Evolutionary conservation across 441 rosid genomes (phyloP).

Genomic region (Populus tomentosa): DNA sequence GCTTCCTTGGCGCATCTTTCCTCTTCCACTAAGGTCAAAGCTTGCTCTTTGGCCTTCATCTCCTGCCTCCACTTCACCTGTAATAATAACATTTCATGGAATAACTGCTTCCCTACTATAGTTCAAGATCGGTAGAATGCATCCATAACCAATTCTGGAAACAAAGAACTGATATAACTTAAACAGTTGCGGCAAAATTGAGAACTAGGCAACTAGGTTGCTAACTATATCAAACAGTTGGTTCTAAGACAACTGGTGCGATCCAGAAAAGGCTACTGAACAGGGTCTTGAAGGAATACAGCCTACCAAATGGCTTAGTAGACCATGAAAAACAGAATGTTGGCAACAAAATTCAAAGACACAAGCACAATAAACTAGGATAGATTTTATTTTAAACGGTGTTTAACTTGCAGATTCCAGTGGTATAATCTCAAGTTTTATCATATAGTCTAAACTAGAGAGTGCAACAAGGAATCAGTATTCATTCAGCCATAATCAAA

Average conservation of each 20-base stretch:
- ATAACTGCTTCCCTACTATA: slow-evolving; percentile 9
- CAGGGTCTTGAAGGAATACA: not conserved
- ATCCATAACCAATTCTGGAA: not conserved
- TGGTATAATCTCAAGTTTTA: not conserved
- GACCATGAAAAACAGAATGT: not conserved
- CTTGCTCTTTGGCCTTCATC: slow-evolving; percentile 58
- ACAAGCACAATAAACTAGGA: not conserved
- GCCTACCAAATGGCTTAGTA: not conserved
- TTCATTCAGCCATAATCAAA: not conserved
- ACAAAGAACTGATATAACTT: not conserved
- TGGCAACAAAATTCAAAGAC: not conserved
- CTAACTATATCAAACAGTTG: not conserved
- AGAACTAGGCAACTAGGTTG: not conserved
- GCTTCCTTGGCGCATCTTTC: slow-evolving; percentile 68
- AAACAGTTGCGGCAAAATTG: not conserved
- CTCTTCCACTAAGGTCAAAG: slow-evolving; percentile 56
- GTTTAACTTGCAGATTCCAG: not conserved
- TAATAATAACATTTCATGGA: slow-evolving; percentile 12
- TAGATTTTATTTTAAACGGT: not conserved
- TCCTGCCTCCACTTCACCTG: slow-evolving; percentile 76
- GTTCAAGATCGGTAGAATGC: not conserved
- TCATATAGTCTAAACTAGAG: not conserved
- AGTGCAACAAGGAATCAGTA: not conserved
- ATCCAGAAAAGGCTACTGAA: not conserved
- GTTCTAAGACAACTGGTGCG: not conserved